A percentile compares a stretch with the other conserved stretches of the same genome.
Evolutionary conservation across 306 rosid species (phyloP).

Genomic region (Malus orientalis): DNA sequence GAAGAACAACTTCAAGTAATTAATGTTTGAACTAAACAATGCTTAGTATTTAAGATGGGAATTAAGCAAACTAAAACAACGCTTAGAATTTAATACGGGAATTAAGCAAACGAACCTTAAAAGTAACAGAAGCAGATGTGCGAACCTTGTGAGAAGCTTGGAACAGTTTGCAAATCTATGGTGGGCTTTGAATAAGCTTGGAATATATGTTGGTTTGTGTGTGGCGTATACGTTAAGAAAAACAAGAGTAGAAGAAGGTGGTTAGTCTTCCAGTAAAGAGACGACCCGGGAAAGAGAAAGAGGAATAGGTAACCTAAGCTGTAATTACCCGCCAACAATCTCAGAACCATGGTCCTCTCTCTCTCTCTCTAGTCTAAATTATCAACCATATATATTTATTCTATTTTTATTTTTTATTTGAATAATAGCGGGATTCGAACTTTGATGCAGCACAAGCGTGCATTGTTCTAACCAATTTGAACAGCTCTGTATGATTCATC

Average conservation of each 20-base stretch:
- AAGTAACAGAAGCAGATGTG: neutral
- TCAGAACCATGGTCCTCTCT: neutral
- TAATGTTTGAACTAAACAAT: neutral
- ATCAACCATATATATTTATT: neutral
- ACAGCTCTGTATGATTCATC: too few species aligned
- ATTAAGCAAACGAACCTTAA: neutral
- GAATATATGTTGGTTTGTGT: neutral
- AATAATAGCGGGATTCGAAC: too few species aligned
- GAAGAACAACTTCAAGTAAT: too few species aligned
- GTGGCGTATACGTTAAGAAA: constrained; percentile 1
- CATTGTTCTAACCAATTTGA: too few species aligned
- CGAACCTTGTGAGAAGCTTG: constrained; percentile 7
- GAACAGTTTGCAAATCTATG: neutral
- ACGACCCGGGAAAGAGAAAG: constrained; percentile 15
- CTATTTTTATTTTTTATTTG: too few species aligned
- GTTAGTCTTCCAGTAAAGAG: constrained; percentile 12
- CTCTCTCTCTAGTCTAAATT: neutral
- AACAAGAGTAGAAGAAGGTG: constrained; percentile 15
- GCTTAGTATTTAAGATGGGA: neutral
- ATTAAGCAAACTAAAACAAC: neutral
- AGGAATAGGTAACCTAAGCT: neutral
- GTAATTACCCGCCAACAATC: constrained; percentile 14
- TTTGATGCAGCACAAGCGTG: too few species aligned
- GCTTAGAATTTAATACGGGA: neutral
- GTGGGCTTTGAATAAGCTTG: neutral